Percentiles rank a stretch among this genome's conserved stretches.
Evolutionary conservation across 75 land plant species (phyloP).

Genomic region (Sequoia sempervirens): DNA sequence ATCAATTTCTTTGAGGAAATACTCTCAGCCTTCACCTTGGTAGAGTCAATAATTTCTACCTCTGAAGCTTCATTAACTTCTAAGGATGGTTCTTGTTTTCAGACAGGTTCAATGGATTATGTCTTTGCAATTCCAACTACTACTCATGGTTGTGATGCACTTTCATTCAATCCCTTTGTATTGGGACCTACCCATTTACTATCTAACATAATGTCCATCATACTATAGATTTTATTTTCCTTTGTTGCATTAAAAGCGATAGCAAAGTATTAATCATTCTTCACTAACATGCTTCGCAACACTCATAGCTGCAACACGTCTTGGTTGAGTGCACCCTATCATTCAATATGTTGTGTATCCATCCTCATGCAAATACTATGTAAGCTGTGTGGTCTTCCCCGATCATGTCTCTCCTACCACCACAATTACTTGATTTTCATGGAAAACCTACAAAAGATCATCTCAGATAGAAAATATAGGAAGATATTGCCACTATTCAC

Average conservation of each 20-base stretch:
- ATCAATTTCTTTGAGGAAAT: neutral
- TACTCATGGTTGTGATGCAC: neutral
- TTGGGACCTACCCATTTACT: slow-evolving; percentile 36
- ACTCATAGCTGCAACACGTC: slow-evolving; percentile 99
- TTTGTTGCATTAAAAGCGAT: too few relatives aligned
- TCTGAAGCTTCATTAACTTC: neutral
- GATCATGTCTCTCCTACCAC: too few relatives aligned
- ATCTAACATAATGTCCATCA: slow-evolving; percentile 69
- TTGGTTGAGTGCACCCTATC: slow-evolving; percentile 94
- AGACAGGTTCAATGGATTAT: neutral
- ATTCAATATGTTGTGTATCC: slow-evolving; percentile 74
- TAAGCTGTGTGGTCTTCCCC: slow-evolving; percentile 86
- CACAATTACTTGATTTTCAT: too few relatives aligned
- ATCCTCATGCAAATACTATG: slow-evolving; percentile 93
- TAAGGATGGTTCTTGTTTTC: neutral
- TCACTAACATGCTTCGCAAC: slow-evolving; percentile 95
- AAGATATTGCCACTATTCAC: too few relatives aligned
- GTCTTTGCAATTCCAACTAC: neutral
- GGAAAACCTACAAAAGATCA: slow-evolving; percentile 15
- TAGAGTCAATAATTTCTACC: neutral
- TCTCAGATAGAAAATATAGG: too few relatives aligned
- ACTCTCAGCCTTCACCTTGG: neutral
- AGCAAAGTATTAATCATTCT: too few relatives aligned
- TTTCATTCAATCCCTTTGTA: slow-evolving; percentile 3
- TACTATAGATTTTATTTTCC: slow-evolving; percentile 77